A percentile compares a stretch with the other conserved stretches of the same genome.
Conservation (phyloP, 208 protist genomes). For the Trypanosoma avium region DNA sequence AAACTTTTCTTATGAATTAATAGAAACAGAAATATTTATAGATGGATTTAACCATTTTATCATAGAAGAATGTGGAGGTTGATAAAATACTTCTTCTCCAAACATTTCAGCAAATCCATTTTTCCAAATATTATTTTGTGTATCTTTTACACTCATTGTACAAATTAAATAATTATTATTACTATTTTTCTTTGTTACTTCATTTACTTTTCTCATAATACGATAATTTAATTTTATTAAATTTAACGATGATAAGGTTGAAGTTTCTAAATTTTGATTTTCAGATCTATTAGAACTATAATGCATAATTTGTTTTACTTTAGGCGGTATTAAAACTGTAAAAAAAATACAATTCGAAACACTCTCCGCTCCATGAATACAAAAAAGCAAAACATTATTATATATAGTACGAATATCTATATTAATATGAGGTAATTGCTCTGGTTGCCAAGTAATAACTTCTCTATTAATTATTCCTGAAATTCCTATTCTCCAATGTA, state of each 20-base stretch:
- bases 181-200: not conserved
- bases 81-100: not conserved
- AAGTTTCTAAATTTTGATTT: not conserved
- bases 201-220: too few species aligned
- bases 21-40: slow-evolving; percentile 4
- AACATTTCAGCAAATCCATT: slow-evolving; percentile 14
- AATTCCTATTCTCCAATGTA: slow-evolving; percentile 20
- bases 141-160: slow-evolving; percentile 8
- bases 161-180: slow-evolving; percentile 1
- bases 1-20: not conserved
- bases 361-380: slow-evolving; percentile 11
- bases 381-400: slow-evolving; percentile 16
- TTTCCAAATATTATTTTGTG: slow-evolving; percentile 1
- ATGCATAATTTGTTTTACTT: not conserved
- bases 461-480: slow-evolving; percentile 12
- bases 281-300: not conserved
- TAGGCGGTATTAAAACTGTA: slow-evolving; percentile 18
- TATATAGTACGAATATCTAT: slow-evolving; percentile 10
- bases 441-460: not conserved
- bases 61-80: not conserved
- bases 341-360: slow-evolving; percentile 21
- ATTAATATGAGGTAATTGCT: not conserved
- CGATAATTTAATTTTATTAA: too few species aligned
- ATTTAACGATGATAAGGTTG: too few species aligned
- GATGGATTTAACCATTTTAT: slow-evolving; percentile 22